Percentiles rank a stretch among this genome's conserved stretches.
Evolutionary conservation across 2,329 filamentous ascomycete genomes (phyloP).

Genomic region (Sporothrix mexicana): DNA sequence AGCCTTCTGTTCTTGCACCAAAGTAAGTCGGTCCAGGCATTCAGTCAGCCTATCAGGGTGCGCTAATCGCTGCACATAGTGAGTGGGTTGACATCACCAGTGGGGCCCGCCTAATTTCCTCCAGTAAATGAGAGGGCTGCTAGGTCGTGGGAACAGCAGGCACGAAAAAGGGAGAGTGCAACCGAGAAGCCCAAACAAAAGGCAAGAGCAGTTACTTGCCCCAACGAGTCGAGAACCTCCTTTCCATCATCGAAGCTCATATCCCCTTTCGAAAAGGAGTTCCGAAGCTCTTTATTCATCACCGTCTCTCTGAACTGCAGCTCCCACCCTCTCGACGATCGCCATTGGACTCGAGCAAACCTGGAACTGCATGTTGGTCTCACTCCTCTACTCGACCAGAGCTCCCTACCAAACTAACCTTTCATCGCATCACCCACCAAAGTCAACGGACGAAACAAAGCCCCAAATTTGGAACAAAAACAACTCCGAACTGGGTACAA

Average conservation of each 20-base stretch:
- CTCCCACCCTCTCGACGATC: not conserved
- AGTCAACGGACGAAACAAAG: not conserved
- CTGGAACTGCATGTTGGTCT: not conserved
- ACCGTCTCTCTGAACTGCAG: not conserved
- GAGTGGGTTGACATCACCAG: constrained; percentile 35
- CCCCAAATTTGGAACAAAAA: not conserved
- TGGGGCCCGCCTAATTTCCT: constrained; percentile 35
- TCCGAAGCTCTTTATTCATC: not conserved
- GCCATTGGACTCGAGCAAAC: not conserved
- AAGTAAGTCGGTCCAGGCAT: not conserved
- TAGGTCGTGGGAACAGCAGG: constrained; percentile 1
- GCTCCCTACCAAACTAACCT: not conserved
- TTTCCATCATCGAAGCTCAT: not conserved
- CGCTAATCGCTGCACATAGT: not conserved
- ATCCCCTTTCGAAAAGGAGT: not conserved
- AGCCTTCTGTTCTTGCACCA: not conserved
- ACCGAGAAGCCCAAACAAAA: not conserved
- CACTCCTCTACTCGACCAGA: not conserved
- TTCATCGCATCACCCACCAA: not conserved
- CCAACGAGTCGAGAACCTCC: not conserved
- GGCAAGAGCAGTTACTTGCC: constrained; percentile 1
- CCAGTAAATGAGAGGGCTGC: constrained; percentile 26
- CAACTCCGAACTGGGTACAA: not conserved
- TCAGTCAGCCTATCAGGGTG: constrained; percentile 26
- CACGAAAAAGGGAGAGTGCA: constrained; percentile 25